Evolutionary conservation across 1,284 basidiomycete species (phyloP).

Genomic region (Lentinus polychrous): DNA sequence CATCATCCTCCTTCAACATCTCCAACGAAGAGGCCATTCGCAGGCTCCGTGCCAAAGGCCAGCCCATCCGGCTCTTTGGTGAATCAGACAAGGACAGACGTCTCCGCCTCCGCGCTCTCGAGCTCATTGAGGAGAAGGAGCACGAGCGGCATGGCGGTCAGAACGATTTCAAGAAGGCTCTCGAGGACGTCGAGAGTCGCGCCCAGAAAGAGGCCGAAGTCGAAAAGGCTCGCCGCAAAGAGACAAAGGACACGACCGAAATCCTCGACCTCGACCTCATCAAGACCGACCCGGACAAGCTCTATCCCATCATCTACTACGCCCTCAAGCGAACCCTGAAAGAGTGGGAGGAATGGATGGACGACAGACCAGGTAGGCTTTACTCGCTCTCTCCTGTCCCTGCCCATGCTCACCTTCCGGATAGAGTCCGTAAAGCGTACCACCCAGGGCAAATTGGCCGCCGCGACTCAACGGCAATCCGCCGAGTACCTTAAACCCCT

Average conservation of each 20-base stretch:
- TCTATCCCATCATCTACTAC: conserved; percentile 97
- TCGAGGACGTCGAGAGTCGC: conserved; percentile 91
- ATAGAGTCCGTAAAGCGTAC: conserved; percentile 76
- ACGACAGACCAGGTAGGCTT: conserved; percentile 74
- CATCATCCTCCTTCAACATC: conserved; percentile 74
- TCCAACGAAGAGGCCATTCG: conserved; percentile 90
- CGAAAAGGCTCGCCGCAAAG: conserved; percentile 60
- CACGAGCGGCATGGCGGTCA: conserved; percentile 71
- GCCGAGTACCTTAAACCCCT: conserved; percentile 96
- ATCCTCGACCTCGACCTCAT: conserved; percentile 76
- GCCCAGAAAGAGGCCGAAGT: conserved; percentile 21
- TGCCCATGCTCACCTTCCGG: not conserved
- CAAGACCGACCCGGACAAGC: conserved; percentile 90
- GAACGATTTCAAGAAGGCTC: conserved; percentile 92
- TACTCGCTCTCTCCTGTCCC: not conserved
- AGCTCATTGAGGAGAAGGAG: conserved; percentile 88
- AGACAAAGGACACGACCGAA: conserved; percentile 41
- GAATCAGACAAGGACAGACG: conserved; percentile 93
- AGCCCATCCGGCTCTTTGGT: conserved; percentile 93
- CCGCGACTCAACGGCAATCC: conserved; percentile 93
- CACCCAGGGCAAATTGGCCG: conserved; percentile 88
- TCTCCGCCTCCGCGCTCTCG: conserved; percentile 84
- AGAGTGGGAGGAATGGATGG: conserved; percentile 95
- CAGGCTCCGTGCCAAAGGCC: conserved; percentile 83
- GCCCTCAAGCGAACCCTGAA: conserved; percentile 88